These are phyloP conservation scores for Graphiopsis chlorocephala DNA, from an alignment of 2,329 filamentous ascomycete species.

Conservation along the genomic window DNA sequence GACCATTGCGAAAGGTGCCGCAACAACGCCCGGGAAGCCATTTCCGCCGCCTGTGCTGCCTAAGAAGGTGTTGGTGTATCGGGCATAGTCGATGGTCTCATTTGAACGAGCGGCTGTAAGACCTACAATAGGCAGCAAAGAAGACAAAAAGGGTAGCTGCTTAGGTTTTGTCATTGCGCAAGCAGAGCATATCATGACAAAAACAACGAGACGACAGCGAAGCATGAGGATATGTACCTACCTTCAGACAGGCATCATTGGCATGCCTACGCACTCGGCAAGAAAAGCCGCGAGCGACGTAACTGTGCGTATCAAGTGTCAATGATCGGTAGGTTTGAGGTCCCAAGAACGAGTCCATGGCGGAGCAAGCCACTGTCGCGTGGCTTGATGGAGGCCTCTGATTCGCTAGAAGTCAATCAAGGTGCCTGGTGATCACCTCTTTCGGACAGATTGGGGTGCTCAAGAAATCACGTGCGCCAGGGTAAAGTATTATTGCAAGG, in stretches of 20 bases:
- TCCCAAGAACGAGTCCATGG: conserved; percentile 7
- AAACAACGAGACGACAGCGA: background rate
- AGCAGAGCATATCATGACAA: background rate
- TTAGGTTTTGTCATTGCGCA: background rate
- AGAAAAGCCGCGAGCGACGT: background rate
- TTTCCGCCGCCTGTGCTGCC: conserved; percentile 43
- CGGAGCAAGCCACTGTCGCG: background rate
- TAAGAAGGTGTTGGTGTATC: conserved; percentile 24
- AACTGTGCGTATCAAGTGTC: background rate
- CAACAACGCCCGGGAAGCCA: conserved; percentile 40
- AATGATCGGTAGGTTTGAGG: background rate
- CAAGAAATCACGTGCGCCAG: background rate
- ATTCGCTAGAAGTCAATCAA: background rate
- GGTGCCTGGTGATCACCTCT: conserved; percentile 10
- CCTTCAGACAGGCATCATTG: background rate
- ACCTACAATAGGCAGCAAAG: background rate
- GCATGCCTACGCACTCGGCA: background rate
- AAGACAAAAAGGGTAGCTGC: background rate
- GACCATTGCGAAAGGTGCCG: conserved; percentile 40
- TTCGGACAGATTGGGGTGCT: background rate
- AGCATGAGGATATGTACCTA: background rate
- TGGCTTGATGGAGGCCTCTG: background rate
- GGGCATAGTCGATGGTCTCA: background rate
- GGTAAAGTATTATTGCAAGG: background rate
- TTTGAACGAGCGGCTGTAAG: background rate